phyloP scores from a whole-genome alignment of 1,139 yeast species.

The Geotrichum cucujoidarum region DNA sequence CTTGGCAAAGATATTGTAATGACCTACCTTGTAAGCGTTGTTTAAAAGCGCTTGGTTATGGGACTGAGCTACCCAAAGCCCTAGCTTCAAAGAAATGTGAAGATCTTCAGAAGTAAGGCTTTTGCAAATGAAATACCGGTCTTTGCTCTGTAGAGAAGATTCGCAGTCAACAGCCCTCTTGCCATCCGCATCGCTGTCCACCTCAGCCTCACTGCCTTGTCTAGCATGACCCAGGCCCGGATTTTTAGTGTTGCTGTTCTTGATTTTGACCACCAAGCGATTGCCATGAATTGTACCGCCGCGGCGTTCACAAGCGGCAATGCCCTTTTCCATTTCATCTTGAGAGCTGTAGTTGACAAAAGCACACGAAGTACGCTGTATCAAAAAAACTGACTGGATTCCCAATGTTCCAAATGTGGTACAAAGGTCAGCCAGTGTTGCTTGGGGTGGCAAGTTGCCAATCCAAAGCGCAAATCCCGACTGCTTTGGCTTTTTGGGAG shows the following conservation, averaged over 20 bases:
- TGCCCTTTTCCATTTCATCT: constrained; percentile 32
- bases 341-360: constrained; percentile 37
- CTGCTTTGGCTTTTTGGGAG: constrained; percentile 36
- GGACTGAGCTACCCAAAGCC: constrained; percentile 40
- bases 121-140: constrained; percentile 40
- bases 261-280: constrained; percentile 32
- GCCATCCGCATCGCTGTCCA: background rate
- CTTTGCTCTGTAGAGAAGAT: constrained; percentile 7
- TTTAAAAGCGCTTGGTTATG: constrained; percentile 38
- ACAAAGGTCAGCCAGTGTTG: constrained; percentile 36
- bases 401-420: constrained; percentile 37
- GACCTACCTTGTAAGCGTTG: constrained; percentile 31
- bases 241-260: background rate
- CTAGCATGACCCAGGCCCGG: too few relatives aligned
- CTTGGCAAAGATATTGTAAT: background rate
- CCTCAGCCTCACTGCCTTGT: constrained; percentile 5
- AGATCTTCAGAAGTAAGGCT: constrained; percentile 39
- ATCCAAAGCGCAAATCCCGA: constrained; percentile 42
- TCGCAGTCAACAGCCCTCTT: background rate
- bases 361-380: constrained; percentile 40
- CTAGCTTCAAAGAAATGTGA: constrained; percentile 32
- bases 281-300: constrained; percentile 35
- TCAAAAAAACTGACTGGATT: constrained; percentile 38
- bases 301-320: constrained; percentile 28
- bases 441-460: constrained; percentile 39